Base-by-base conservation (phyloP, 1,284 basidiomycete species). In the Vanrija sp. region DNA sequence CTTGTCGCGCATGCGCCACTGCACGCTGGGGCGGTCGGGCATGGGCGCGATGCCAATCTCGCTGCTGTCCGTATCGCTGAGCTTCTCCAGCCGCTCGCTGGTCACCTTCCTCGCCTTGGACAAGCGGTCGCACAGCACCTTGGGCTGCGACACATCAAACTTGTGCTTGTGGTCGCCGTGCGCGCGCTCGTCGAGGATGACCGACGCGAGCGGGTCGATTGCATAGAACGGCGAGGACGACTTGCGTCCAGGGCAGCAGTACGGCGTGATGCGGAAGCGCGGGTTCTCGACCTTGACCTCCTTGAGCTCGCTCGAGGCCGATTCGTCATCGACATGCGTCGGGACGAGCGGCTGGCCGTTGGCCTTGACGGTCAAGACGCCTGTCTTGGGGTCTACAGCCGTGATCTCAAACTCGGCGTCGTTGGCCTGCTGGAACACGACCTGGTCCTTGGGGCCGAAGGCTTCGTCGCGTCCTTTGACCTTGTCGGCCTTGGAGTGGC, bases 191-290 rank as follows among this genome's bases (percentile, higher is more conserved):
- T 63, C 58, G 43, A 52, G 43, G 38, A 66, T 63, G 45, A 43
- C 49, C 15, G 61, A 65, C 28, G 64, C 62, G 0, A 72, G 44
- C 2, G 69, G 61, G 57, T 72, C 69, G 26, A 66, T 62, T 8
- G 50, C 45, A 57, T 58, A 64, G 55, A 70, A 67, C 6, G 69
- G 68, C 68, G 66, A 70, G 3, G 68, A 66, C 3, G 60, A 40
- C 45, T 57, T 57, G 43, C 40, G 43, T 12, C 34, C 26, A 4
- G 61, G 44, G 48, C 69, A 72, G 57, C 69, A 72, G 45, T 62
- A 51, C 0, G 67, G 67, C 10, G 58, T 68, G 29, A 68, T 23
- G 29, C 67, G 58, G 55, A 51, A 55, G 14, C 40, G 46, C 34
- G 45, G 46, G 54, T 21, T 38, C 14, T 15, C 26, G 23, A 10